Conservation (phyloP, 1,139 yeast species). For the Blastobotrys persicus region DNA sequence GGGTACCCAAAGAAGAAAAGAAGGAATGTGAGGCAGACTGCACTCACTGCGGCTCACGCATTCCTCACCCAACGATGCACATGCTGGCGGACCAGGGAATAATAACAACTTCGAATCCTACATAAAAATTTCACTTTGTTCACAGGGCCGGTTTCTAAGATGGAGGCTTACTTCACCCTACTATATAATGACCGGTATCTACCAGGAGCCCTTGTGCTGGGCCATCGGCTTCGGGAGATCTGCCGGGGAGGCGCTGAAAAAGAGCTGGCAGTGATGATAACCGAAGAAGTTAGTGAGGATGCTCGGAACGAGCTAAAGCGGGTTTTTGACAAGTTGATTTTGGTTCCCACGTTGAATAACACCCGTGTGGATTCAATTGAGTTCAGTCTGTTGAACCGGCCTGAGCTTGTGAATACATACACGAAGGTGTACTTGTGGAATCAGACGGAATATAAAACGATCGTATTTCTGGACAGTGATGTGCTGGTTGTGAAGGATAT, state of each 20-base stretch:
- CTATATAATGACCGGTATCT: constrained; percentile 64
- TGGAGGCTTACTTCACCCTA: constrained; percentile 60
- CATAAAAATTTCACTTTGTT: too few relatives aligned
- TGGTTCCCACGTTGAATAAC: constrained; percentile 35
- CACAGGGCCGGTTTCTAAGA: too few relatives aligned
- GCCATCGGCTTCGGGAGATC: constrained; percentile 39
- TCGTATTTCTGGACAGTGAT: constrained; percentile 82
- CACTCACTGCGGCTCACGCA: too few relatives aligned
- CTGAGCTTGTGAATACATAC: constrained; percentile 69
- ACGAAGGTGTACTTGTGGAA: constrained; percentile 77
- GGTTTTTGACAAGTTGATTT: constrained; percentile 37
- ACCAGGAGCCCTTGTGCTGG: constrained; percentile 75
- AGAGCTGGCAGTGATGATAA: constrained; percentile 36
- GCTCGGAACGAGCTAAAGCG: constrained; percentile 28
- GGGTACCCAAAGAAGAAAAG: too few relatives aligned
- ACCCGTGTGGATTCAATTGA: constrained; percentile 34
- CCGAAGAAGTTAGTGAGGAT: constrained; percentile 30
- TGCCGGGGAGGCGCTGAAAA: constrained; percentile 19
- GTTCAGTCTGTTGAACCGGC: constrained; percentile 55
- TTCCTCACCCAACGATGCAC: background rate
- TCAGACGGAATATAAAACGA: constrained; percentile 53
- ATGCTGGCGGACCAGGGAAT: background rate
- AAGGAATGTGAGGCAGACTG: background rate
- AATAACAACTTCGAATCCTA: background rate
- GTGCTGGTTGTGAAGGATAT: constrained; percentile 58